Percentiles rank a stretch among this genome's conserved stretches.
Conservation (phyloP, 2,329 filamentous ascomycete genomes). For the Claviceps sp. region DNA sequence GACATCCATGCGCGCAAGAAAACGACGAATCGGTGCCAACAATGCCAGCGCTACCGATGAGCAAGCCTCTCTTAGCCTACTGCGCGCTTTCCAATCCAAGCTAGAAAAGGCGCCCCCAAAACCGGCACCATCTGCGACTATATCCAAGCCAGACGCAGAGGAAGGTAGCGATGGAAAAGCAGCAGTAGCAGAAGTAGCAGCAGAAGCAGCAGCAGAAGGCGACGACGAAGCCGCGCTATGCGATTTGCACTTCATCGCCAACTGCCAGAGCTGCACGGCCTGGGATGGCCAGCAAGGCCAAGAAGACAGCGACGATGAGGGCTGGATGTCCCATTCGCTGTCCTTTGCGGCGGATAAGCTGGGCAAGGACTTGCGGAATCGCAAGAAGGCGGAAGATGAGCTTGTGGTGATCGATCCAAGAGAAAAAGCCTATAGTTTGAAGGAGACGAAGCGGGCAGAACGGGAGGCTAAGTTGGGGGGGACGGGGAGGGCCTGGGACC, state of each 20-base stretch:
- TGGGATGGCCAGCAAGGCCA: constrained; percentile 56
- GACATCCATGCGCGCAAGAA: constrained; percentile 57
- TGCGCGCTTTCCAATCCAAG: constrained; percentile 69
- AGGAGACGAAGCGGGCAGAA: constrained; percentile 48
- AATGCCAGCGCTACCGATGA: constrained; percentile 42
- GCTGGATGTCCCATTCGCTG: constrained; percentile 78
- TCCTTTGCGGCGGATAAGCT: constrained; percentile 80
- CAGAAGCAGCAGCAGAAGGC: background rate
- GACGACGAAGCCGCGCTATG: constrained; percentile 67
- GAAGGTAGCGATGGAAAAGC: constrained; percentile 4
- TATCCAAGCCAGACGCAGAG: constrained; percentile 21
- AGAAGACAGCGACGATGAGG: constrained; percentile 47
- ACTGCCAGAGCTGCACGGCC: constrained; percentile 80
- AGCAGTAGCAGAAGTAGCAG: background rate
- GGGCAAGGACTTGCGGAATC: constrained; percentile 84
- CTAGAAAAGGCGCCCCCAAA: constrained; percentile 44
- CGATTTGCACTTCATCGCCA: constrained; percentile 89
- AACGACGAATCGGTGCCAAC: constrained; percentile 47
- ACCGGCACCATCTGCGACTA: constrained; percentile 24
- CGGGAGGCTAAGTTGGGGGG: constrained; percentile 40
- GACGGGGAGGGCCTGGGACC: constrained; percentile 45
- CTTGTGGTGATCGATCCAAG: constrained; percentile 85
- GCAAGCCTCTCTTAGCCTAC: constrained; percentile 50
- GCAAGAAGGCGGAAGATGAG: constrained; percentile 82
- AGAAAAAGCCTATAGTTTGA: constrained; percentile 63